phyloP scores from a whole-genome alignment of 164 flowering plant species.

The Vitis riparia region DNA sequence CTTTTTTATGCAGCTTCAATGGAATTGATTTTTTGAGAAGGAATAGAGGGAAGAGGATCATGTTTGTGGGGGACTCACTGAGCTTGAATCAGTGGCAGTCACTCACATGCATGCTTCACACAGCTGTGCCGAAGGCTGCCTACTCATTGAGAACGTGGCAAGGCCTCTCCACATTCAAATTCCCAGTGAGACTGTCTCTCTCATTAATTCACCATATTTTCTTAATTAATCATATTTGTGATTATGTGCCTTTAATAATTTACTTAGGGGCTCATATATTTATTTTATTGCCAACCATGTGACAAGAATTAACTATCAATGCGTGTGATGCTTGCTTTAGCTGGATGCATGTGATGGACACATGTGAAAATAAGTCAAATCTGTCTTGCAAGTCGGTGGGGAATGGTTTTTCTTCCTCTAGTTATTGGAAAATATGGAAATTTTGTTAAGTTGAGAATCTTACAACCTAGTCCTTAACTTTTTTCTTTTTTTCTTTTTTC shows the following conservation, averaged over 20 bases:
- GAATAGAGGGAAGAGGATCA: constrained; percentile 21
- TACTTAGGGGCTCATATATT: neutral
- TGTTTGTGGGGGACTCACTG: constrained; percentile 20
- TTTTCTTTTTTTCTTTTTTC: no score
- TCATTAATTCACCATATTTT: neutral
- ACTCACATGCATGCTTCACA: constrained; percentile 31
- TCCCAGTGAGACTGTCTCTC: constrained; percentile 16
- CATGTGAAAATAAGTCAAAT: no score
- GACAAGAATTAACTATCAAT: no score
- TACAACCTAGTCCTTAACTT: no score
- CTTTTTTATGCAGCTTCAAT: constrained; percentile 23
- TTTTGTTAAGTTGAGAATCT: no score
- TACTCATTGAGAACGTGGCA: constrained; percentile 8
- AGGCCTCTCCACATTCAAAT: constrained; percentile 18
- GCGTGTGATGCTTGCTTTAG: no score
- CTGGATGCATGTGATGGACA: no score
- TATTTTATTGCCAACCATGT: neutral
- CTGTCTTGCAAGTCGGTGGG: no score
- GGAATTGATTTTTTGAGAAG: constrained; percentile 28
- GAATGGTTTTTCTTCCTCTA: no score
- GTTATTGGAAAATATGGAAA: no score
- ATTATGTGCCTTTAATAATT: neutral
- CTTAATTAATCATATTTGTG: neutral
- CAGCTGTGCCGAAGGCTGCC: constrained; percentile 13
- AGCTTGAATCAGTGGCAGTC: constrained; percentile 41